Evolutionary conservation across 2,329 filamentous ascomycete species (phyloP).

Genomic region (Ophiosphaerella korrae): DNA sequence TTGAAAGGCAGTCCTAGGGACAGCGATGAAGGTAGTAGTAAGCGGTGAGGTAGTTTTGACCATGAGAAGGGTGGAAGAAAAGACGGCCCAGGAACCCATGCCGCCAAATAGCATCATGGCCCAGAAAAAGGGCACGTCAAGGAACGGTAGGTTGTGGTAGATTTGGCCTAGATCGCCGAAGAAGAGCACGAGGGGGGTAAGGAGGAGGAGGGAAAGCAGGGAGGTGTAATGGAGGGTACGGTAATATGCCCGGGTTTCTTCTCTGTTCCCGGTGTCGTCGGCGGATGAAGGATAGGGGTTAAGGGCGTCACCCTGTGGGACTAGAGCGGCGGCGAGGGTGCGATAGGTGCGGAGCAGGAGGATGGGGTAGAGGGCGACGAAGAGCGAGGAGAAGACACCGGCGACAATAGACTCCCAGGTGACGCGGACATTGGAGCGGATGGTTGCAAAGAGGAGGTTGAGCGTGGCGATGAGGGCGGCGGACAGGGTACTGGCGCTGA

Average conservation of each 20-base stretch:
- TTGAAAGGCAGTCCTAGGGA: constrained; percentile 57
- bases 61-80: constrained; percentile 55
- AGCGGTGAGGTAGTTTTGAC: constrained; percentile 58
- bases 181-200: constrained; percentile 56
- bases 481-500: constrained; percentile 56
- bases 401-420: constrained; percentile 58
- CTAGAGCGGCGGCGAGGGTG: constrained; percentile 51
- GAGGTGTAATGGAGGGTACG: constrained; percentile 59
- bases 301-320: constrained; percentile 53
- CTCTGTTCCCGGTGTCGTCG: constrained; percentile 45
- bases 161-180: constrained; percentile 58
- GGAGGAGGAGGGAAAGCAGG: constrained; percentile 54
- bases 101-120: constrained; percentile 57
- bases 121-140: constrained; percentile 63
- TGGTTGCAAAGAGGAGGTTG: constrained; percentile 56
- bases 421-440: constrained; percentile 53
- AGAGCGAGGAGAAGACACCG: constrained; percentile 58
- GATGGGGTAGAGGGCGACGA: constrained; percentile 59
- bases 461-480: constrained; percentile 57
- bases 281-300: constrained; percentile 43
- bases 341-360: constrained; percentile 58
- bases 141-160: constrained; percentile 58
- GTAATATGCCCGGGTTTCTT: constrained; percentile 59
- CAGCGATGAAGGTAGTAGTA: constrained; percentile 56
- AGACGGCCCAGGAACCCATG: constrained; percentile 55